A percentile compares a stretch with the other conserved stretches of the same genome.
Evolutionary conservation across 768 basidiomycete genomes (phyloP).

Genomic region (Tubosaeta brunneosetosa): DNA sequence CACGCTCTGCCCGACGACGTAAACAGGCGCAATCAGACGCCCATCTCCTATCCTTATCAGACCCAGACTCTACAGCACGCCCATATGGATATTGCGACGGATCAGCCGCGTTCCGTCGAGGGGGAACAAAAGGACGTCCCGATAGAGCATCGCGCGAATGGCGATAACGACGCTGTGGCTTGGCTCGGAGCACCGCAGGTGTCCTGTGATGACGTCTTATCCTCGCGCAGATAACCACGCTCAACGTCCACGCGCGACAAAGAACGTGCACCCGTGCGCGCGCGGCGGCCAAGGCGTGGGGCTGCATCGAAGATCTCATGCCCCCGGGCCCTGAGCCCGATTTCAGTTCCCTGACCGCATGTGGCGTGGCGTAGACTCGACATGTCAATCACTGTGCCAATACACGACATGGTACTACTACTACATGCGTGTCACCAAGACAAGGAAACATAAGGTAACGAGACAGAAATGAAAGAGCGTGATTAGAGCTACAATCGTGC

Average conservation of each 20-base stretch:
- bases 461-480: background rate
- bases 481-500: constrained; percentile 5
- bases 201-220: too few species aligned
- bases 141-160: background rate
- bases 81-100: too few species aligned
- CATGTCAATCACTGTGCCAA: background rate
- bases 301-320: background rate
- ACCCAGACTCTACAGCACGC: too few species aligned
- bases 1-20: too few species aligned
- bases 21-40: too few species aligned
- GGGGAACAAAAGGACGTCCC: too few species aligned
- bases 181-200: background rate
- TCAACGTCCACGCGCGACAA: too few species aligned
- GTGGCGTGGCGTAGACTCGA: background rate
- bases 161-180: background rate
- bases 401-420: background rate
- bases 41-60: too few species aligned
- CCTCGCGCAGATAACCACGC: too few species aligned
- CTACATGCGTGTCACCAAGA: background rate
- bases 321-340: background rate
- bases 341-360: background rate
- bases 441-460: background rate
- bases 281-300: too few species aligned
- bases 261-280: too few species aligned
- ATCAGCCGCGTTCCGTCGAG: too few species aligned